A percentile compares a stretch with the other conserved stretches of the same genome.
Conservation (phyloP, 2,329 filamentous ascomycete species). For the Fusarium concolor region DNA sequence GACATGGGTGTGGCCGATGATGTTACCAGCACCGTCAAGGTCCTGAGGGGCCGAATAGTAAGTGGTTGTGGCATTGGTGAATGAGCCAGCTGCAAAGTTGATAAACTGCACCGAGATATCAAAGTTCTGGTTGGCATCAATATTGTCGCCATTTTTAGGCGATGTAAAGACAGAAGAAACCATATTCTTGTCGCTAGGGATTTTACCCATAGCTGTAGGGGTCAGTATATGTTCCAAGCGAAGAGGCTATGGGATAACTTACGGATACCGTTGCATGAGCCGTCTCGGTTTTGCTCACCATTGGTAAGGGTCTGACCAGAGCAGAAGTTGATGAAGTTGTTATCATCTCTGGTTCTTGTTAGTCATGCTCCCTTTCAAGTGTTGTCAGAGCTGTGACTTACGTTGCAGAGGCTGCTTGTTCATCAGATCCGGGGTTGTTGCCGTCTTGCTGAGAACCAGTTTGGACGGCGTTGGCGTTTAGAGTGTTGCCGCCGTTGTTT, state of each 20-base stretch:
- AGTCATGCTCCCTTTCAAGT: constrained; percentile 1
- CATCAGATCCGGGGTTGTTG: constrained; percentile 56
- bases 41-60: constrained; percentile 72
- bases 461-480: constrained; percentile 60
- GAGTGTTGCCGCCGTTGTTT: constrained; percentile 39
- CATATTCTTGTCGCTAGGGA: constrained; percentile 67
- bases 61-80: constrained; percentile 69
- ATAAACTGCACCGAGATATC: constrained; percentile 63
- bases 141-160: constrained; percentile 63
- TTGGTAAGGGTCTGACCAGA: constrained; percentile 67
- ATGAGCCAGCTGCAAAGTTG: constrained; percentile 68
- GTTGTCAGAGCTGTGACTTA: constrained; percentile 50
- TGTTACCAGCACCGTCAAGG: constrained; percentile 59
- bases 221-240: constrained; percentile 28
- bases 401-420: constrained; percentile 65
- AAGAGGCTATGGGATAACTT: constrained; percentile 48
- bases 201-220: constrained; percentile 67
- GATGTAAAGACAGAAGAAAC: constrained; percentile 66
- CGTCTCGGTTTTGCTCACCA: constrained; percentile 66
- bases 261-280: constrained; percentile 74
- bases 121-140: constrained; percentile 63
- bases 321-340: constrained; percentile 75
- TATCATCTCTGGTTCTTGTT: constrained; percentile 59
- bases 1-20: constrained; percentile 71
- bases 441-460: constrained; percentile 63